Evolutionary conservation across 768 basidiomycete species (phyloP).

Genomic region (Serendipita sp.): DNA sequence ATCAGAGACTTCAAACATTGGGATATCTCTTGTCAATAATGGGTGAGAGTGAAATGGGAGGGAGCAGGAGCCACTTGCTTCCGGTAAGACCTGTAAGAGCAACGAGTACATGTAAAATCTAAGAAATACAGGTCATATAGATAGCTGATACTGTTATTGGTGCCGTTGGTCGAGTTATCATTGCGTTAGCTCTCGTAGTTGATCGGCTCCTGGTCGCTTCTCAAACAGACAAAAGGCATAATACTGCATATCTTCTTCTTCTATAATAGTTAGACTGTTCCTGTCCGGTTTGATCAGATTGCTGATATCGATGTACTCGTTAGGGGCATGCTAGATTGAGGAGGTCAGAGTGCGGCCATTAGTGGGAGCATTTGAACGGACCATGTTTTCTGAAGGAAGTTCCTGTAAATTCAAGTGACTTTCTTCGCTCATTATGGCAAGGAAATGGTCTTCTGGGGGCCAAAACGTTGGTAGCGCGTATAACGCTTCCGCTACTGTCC

Average conservation of each 20-base stretch:
- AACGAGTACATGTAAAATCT: neutral
- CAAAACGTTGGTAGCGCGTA: neutral
- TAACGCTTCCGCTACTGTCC: neutral
- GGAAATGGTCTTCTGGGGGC: neutral
- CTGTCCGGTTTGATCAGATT: neutral
- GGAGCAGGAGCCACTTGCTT: neutral
- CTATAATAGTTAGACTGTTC: neutral
- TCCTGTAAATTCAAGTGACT: too few species aligned
- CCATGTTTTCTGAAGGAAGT: too few species aligned
- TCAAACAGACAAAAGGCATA: slow-evolving; percentile 1
- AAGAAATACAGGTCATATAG: neutral
- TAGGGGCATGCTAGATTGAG: neutral
- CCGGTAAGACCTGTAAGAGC: neutral
- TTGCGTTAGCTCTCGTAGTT: neutral
- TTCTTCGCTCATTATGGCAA: neutral
- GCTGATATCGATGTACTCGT: neutral
- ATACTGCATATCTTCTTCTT: neutral
- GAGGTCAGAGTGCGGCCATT: too few species aligned
- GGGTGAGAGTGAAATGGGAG: neutral
- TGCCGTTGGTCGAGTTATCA: neutral
- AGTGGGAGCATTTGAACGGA: too few species aligned
- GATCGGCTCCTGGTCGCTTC: neutral
- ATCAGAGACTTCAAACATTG: neutral
- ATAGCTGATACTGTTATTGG: neutral
- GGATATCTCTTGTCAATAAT: neutral